Base-by-base conservation (phyloP, 148 eudicot genomes). In the Rhododendron williamsianum region DNA sequence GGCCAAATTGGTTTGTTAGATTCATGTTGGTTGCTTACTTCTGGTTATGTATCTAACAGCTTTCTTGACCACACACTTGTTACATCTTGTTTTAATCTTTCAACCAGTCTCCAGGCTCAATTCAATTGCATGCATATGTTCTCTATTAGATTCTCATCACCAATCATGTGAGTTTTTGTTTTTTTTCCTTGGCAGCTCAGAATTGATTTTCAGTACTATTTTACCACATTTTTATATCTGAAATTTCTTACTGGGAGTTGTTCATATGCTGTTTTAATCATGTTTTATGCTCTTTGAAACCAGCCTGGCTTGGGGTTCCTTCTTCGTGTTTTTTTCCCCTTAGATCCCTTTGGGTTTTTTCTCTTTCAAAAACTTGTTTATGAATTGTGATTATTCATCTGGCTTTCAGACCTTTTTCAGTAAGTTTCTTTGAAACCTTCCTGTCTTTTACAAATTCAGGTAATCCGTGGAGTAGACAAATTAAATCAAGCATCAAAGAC, bases 401-500 rank as follows among this genome's bases (percentile, higher is more conserved):
- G 6, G 27, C 0, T 23, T 38, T n/a, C 10, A 41, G 23, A 45
- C 41, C 11, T 25, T 41, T 83, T 18, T 69, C 16, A 16, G 27
- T 16, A 12, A 7, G 27, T 78, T 82, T 83, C 33, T 13, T 49
- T 56, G 3, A 9, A 30, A 9, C 38, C 30, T 85, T 46, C n/a
- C 12, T 77, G 25, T 30, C 43, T n/a, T 65, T 72, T 54, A 71
- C 46, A 69, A 67, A 38, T 69, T n/a, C 91, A 96, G 98, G 96
- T 94, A 0, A 89, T 87, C 72, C 80, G 84, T 12, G 87, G 87
- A 46, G 82, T 90, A 41, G 90, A 86, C 27, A 84, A 92, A 52
- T 85, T 87, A 83, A 73, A 81, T 7, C 93, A 94, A 25, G 86
- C 87, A 65, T 88, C 92, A 54, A 86, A 87, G 71, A 90, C 94